Evolutionary conservation across 352 stramenopile genomes (phyloP), one percentile per base, ranked within the genome.

Genomic region (Globisporangium lucens): DNA sequence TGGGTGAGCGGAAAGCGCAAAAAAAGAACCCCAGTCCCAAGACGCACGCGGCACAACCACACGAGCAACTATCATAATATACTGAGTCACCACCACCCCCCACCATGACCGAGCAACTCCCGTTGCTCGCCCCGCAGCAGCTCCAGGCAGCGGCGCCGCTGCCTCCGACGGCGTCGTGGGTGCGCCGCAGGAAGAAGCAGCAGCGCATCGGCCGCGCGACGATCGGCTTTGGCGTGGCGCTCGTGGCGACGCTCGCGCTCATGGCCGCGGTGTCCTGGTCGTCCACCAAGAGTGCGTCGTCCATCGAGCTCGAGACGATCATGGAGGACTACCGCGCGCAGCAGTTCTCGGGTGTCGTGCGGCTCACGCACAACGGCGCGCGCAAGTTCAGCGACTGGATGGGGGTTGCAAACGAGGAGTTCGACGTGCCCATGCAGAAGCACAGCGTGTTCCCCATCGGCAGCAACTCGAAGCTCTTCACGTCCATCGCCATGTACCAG

Each of bases 391-490:
- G 80, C 27, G 64, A 75, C 41, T 80, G 77, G 36, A 78, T 75
- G 61, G 82, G 82, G 0, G 9, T 64, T 1, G 83, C 83, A 22
- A 87, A 79, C 56, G 74, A 85, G 36, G 77, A 83, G 27, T 83
- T 87, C 38, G 62, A 72, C 6, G 72, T 75, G 56, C 53, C 69
- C 3, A 91, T 91, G 74, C 33, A 67, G 12, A 65, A 69, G 24
- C 66, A 86, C 65, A 83, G 73, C 51, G 66, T 89, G 38, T 90
- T 90, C 56, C 77, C 80, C 8, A 74, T 90, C 69, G 82, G 75
- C 13, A 79, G 78, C 22, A 79, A 90, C 66, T 77, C 82, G 13
- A 85, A 89, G 64, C 74, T 90, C 12, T 82, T 90, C 47, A 75
- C 71, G 13, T 58, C 80, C 2, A 71, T 89, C 20, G 75, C 80